These are phyloP conservation scores for Trichomonascus vanleenenianus DNA, from an alignment of 805 yeast genomes.

Conservation along the genomic window DNA sequence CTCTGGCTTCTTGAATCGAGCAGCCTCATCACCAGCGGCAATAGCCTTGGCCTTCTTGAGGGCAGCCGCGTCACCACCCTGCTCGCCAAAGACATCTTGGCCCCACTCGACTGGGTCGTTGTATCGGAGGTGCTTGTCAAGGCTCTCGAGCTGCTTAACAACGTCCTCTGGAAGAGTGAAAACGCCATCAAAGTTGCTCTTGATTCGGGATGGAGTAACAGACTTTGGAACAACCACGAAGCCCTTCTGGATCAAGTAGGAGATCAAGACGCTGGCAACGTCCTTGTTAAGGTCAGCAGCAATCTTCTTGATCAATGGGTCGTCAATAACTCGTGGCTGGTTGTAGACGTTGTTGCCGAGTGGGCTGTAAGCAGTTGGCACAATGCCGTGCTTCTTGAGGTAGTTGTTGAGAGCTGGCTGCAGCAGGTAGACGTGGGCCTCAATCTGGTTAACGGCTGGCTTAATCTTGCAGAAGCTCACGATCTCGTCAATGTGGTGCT, in stretches of 20 bases:
- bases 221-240: slow-evolving; percentile 75
- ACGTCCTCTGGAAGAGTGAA: slow-evolving; percentile 38
- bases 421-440: slow-evolving; percentile 45
- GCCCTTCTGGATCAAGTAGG: slow-evolving; percentile 76
- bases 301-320: slow-evolving; percentile 43
- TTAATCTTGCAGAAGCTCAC: slow-evolving; percentile 36
- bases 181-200: slow-evolving; percentile 34
- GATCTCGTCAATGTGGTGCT: slow-evolving; percentile 51
- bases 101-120: slow-evolving; percentile 28
- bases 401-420: slow-evolving; percentile 37
- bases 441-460: slow-evolving; percentile 69
- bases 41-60: slow-evolving; percentile 14
- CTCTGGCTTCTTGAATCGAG: not conserved
- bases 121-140: slow-evolving; percentile 22
- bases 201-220: slow-evolving; percentile 55
- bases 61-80: slow-evolving; percentile 19
- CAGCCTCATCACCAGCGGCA: slow-evolving; percentile 8
- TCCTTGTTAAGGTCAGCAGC: slow-evolving; percentile 46
- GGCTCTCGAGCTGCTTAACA: slow-evolving; percentile 21
- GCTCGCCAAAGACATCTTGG: slow-evolving; percentile 22
- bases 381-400: slow-evolving; percentile 39
- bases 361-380: slow-evolving; percentile 57
- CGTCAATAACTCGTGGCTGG: slow-evolving; percentile 34
- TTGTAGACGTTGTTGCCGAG: slow-evolving; percentile 5
- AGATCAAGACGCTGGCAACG: slow-evolving; percentile 57